These are phyloP conservation scores for Xylaria castorea DNA, from an alignment of 495 filamentous ascomycete species.

Conservation along the genomic window DNA sequence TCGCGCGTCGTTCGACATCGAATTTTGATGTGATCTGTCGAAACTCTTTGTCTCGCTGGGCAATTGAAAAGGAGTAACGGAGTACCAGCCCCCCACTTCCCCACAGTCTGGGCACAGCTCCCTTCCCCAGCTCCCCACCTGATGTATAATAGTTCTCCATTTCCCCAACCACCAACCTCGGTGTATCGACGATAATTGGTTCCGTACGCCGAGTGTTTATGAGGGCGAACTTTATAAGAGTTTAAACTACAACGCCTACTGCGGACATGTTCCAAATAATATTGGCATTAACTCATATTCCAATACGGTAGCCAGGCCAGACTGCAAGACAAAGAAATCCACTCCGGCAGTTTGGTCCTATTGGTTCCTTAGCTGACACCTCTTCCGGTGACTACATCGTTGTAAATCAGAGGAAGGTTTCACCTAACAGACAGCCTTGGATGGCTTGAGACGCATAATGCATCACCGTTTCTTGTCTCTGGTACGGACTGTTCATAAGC, in stretches of 20 bases:
- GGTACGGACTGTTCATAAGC: constrained; percentile 8
- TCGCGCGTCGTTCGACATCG: background rate
- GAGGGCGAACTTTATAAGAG: background rate
- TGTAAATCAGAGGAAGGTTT: background rate
- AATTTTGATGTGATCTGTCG: background rate
- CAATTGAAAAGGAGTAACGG: background rate
- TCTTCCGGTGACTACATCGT: background rate
- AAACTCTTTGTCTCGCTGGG: background rate
- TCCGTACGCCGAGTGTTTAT: background rate
- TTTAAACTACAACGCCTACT: background rate
- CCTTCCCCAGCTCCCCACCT: background rate
- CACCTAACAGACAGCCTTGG: background rate
- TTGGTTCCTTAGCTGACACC: background rate
- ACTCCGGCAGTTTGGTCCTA: background rate
- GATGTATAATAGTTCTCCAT: background rate
- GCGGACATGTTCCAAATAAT: background rate
- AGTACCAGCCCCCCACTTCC: background rate
- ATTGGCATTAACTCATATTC: background rate
- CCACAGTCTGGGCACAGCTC: constrained; percentile 1
- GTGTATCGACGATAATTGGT: constrained; percentile 14
- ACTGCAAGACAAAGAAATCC: background rate
- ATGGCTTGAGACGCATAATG: background rate
- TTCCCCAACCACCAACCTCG: constrained; percentile 3
- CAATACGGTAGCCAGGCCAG: background rate
- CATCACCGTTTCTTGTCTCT: background rate